Conservation (phyloP, 345 rosid species). For the Corchorus capsularis region DNA sequence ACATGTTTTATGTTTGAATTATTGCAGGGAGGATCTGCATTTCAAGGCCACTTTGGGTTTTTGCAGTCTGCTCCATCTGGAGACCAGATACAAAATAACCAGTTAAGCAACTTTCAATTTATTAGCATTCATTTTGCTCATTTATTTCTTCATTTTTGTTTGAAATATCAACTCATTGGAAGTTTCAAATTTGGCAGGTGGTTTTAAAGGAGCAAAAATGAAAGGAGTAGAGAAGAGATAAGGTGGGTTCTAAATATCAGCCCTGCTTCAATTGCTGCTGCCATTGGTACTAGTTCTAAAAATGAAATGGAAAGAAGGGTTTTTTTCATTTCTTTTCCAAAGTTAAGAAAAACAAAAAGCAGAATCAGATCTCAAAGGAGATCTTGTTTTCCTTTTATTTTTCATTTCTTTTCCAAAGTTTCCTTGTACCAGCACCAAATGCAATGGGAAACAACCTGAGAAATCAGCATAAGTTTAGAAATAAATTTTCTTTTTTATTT, state of each 20-base stretch:
- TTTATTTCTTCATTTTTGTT: neutral
- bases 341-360: neutral
- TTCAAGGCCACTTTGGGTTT: slow-evolving; percentile 44
- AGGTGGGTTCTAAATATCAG: slow-evolving; percentile 3
- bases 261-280: slow-evolving; percentile 4
- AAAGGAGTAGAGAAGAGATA: slow-evolving; percentile 22
- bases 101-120: slow-evolving; percentile 36
- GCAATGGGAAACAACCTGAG: slow-evolving; percentile 45
- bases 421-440: slow-evolving; percentile 30
- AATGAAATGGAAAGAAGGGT: slow-evolving; percentile 21
- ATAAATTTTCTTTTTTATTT: slow-evolving; percentile 34
- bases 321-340: neutral
- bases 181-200: slow-evolving; percentile 41
- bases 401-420: slow-evolving; percentile 11
- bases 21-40: slow-evolving; percentile 54
- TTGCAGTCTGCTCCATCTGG: slow-evolving; percentile 40
- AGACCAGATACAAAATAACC: slow-evolving; percentile 49
- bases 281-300: slow-evolving; percentile 12
- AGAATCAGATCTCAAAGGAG: slow-evolving; percentile 31
- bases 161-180: slow-evolving; percentile 15
- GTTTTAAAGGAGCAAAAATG: slow-evolving; percentile 30
- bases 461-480: slow-evolving; percentile 28
- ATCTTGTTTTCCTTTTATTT: slow-evolving; percentile 17
- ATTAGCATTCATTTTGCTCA: neutral
- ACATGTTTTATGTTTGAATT: slow-evolving; percentile 18